phyloP scores from a whole-genome alignment of 225 moss, liverwort and hornwort genomes.

The Antitrichia curtipendula region DNA sequence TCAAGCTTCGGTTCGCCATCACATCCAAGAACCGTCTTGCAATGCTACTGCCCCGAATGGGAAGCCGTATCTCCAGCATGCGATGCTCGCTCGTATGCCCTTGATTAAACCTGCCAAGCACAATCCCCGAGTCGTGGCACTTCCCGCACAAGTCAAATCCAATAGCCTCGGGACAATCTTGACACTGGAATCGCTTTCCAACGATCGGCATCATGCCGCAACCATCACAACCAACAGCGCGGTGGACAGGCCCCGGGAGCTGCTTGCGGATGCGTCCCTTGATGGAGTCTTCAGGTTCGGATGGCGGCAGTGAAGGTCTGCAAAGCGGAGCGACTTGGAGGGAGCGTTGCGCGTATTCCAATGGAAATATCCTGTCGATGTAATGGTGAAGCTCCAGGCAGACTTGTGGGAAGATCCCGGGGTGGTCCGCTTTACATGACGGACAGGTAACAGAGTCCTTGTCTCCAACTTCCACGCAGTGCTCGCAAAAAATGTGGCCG shows the following conservation, averaged over 20 bases:
- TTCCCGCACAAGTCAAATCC: conserved; percentile 76
- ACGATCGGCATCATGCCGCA: conserved; percentile 68
- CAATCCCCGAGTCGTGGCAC: conserved; percentile 47
- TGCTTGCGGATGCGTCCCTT: conserved; percentile 1
- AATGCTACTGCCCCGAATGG: not conserved
- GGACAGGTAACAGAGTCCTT: conserved; percentile 37
- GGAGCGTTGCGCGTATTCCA: conserved; percentile 51
- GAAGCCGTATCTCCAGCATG: conserved; percentile 33
- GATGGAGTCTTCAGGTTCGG: conserved; percentile 2
- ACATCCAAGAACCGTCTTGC: conserved; percentile 18
- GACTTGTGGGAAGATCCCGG: conserved; percentile 68
- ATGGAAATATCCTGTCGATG: conserved; percentile 54
- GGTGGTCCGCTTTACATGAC: conserved; percentile 62
- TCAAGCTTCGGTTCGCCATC: conserved; percentile 12
- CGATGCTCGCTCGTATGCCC: conserved; percentile 43
- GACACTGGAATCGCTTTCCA: conserved; percentile 58
- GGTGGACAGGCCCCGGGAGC: not conserved
- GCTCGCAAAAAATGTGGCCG: conserved; percentile 85
- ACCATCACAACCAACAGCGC: conserved; percentile 8
- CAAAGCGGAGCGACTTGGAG: conserved; percentile 14
- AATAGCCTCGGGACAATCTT: conserved; percentile 32
- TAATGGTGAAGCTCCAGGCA: conserved; percentile 87
- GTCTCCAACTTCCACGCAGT: conserved; percentile 28
- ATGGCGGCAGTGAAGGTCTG: conserved; percentile 3
- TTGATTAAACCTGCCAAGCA: conserved; percentile 73